These are phyloP conservation scores for Oemleria cerasiformis DNA, from an alignment of 306 rosid genomes.

Conservation along the genomic window DNA sequence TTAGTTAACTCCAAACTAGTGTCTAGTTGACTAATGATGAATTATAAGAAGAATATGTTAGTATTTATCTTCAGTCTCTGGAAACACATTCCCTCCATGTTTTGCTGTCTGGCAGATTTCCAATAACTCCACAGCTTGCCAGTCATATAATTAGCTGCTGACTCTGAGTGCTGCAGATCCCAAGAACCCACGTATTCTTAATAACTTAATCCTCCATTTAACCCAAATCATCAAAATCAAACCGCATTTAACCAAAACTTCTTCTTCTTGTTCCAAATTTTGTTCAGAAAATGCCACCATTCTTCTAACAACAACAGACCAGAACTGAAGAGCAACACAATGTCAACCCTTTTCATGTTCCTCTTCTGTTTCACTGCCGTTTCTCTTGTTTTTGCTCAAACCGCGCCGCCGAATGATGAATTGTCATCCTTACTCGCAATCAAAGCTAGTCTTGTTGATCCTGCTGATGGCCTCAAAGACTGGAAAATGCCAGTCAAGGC, in stretches of 20 bases:
- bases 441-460: constrained; percentile 59
- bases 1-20: constrained; percentile 33
- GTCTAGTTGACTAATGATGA: constrained; percentile 53
- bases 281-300: constrained; percentile 31
- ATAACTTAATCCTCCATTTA: constrained; percentile 26
- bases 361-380: constrained; percentile 50
- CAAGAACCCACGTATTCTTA: constrained; percentile 63
- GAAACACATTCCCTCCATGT: constrained; percentile 81
- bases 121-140: constrained; percentile 63
- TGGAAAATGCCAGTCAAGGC: constrained; percentile 48
- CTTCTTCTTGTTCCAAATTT: constrained; percentile 20
- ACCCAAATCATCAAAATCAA: neutral
- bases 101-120: constrained; percentile 56
- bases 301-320: constrained; percentile 24
- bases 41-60: constrained; percentile 29
- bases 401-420: constrained; percentile 36
- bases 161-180: constrained; percentile 32
- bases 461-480: constrained; percentile 48
- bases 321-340: constrained; percentile 37
- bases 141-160: constrained; percentile 66
- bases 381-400: constrained; percentile 44
- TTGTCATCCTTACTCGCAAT: constrained; percentile 49
- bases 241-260: constrained; percentile 1
- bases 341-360: constrained; percentile 44
- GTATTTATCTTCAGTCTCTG: constrained; percentile 29